phyloP scores from a whole-genome alignment of 768 basidiomycete species.

The Russula sp. region DNA sequence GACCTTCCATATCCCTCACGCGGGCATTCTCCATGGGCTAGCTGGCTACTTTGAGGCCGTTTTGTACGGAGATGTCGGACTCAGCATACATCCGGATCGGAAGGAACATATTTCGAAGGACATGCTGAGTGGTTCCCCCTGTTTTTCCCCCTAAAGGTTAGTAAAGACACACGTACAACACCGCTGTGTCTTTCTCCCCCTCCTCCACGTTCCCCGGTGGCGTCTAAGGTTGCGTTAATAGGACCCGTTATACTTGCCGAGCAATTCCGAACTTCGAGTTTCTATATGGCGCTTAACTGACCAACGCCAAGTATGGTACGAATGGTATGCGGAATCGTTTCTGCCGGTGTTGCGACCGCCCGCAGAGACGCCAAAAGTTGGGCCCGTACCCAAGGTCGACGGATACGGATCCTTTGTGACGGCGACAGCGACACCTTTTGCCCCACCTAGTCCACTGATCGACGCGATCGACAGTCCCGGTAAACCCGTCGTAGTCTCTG shows the following conservation, averaged over 20 bases:
- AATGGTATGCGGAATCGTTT: constrained; percentile 96
- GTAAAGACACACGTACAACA: constrained; percentile 36
- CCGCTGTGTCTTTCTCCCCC: neutral
- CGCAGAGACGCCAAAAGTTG: constrained; percentile 36
- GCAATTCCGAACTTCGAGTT: constrained; percentile 87
- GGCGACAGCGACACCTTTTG: constrained; percentile 32
- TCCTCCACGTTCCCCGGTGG: neutral
- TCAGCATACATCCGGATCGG: constrained; percentile 91
- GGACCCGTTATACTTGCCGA: constrained; percentile 93
- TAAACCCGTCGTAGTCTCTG: constrained; percentile 32
- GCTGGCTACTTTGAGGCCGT: constrained; percentile 97
- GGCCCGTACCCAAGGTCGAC: constrained; percentile 29
- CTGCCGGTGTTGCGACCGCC: constrained; percentile 54
- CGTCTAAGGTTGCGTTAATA: constrained; percentile 35
- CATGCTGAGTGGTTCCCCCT: constrained; percentile 99
- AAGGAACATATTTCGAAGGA: constrained; percentile 86
- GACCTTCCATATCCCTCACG: constrained; percentile 91
- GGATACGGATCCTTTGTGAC: constrained; percentile 30
- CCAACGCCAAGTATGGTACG: constrained; percentile 93
- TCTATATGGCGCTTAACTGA: constrained; percentile 93
- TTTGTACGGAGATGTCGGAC: constrained; percentile 82
- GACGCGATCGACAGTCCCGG: constrained; percentile 57
- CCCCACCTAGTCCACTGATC: constrained; percentile 62
- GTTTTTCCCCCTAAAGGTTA: constrained; percentile 89
- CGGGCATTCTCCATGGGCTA: constrained; percentile 88